phyloP scores from a whole-genome alignment of 2,329 filamentous ascomycete genomes.

The Tolypocladium nubicola region DNA sequence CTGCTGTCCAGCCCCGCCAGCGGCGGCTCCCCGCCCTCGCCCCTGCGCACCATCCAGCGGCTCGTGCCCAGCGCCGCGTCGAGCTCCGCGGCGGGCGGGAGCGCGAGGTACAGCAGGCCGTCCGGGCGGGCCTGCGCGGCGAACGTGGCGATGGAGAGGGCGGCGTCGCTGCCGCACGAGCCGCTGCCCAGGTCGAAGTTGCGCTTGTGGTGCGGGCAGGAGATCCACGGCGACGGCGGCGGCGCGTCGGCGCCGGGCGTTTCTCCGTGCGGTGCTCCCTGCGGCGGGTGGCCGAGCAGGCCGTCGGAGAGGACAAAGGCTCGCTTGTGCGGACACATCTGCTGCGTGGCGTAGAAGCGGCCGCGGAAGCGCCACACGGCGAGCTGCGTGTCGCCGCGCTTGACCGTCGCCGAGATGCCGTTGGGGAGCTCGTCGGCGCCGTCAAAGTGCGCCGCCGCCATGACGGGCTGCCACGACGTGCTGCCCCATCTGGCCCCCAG shows the following conservation, averaged over 20 bases:
- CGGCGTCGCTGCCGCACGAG: slow-evolving; percentile 62
- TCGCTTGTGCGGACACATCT: slow-evolving; percentile 92
- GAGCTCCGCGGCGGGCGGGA: slow-evolving; percentile 72
- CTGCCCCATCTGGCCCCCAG: slow-evolving; percentile 49
- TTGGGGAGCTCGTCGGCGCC: slow-evolving; percentile 52
- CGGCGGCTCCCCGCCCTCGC: slow-evolving; percentile 38
- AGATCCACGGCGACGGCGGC: slow-evolving; percentile 57
- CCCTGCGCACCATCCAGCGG: slow-evolving; percentile 69
- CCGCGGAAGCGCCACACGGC: slow-evolving; percentile 78
- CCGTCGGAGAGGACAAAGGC: slow-evolving; percentile 85
- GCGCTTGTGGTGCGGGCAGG: slow-evolving; percentile 80
- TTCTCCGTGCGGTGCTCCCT: slow-evolving; percentile 14
- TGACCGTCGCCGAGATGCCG: slow-evolving; percentile 66
- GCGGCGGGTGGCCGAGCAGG: slow-evolving; percentile 72
- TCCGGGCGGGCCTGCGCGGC: slow-evolving; percentile 61
- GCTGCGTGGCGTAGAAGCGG: slow-evolving; percentile 74
- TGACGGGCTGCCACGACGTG: slow-evolving; percentile 67
- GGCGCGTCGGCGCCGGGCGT: slow-evolving; percentile 17
- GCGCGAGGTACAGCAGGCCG: slow-evolving; percentile 67
- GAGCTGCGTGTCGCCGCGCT: slow-evolving; percentile 80
- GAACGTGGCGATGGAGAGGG: slow-evolving; percentile 75
- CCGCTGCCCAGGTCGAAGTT: slow-evolving; percentile 72
- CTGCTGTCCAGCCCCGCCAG: slow-evolving; percentile 35
- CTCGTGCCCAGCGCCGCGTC: slow-evolving; percentile 68
- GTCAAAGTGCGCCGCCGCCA: slow-evolving; percentile 59